A percentile compares a stretch with the other conserved stretches of the same genome.
Evolutionary conservation across 257 asterid species (phyloP).

Genomic region (Solanum microdontum): DNA sequence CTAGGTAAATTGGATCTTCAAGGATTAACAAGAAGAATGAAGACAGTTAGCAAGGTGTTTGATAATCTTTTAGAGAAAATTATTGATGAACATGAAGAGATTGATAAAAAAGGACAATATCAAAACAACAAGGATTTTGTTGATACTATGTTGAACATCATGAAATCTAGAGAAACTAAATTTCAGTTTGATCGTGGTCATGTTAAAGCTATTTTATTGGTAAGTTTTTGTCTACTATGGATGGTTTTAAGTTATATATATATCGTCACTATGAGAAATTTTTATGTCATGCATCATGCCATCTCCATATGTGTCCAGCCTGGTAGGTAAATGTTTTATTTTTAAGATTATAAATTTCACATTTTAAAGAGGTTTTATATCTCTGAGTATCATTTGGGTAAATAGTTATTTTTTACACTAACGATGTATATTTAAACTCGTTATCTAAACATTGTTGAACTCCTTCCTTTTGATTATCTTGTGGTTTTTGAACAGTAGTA

Average conservation of each 20-base stretch:
- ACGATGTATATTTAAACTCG: no score
- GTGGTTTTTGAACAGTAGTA: no score
- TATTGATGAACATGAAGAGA: conserved; percentile 2
- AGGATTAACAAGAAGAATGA: neutral
- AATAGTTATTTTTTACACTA: no score
- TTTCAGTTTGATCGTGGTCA: conserved; percentile 7
- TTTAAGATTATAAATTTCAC: no score
- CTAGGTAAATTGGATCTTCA: conserved; percentile 12
- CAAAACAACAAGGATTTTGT: neutral
- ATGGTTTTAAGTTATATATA: neutral
- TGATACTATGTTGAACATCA: conserved; percentile 1
- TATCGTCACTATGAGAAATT: no score
- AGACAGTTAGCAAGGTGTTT: neutral
- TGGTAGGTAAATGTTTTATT: no score
- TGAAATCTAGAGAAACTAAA: conserved; percentile 1
- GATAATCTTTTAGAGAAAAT: conserved; percentile 1
- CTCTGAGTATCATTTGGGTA: no score
- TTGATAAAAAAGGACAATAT: neutral
- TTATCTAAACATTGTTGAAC: no score
- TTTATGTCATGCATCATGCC: no score
- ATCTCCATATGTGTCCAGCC: no score
- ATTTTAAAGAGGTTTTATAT: no score
- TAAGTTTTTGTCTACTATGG: neutral
- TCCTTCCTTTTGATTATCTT: no score
- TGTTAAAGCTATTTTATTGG: conserved; percentile 5